Conservation (phyloP, 192 early-diverging fungal genomes). For the Coemansia sp. region DNA sequence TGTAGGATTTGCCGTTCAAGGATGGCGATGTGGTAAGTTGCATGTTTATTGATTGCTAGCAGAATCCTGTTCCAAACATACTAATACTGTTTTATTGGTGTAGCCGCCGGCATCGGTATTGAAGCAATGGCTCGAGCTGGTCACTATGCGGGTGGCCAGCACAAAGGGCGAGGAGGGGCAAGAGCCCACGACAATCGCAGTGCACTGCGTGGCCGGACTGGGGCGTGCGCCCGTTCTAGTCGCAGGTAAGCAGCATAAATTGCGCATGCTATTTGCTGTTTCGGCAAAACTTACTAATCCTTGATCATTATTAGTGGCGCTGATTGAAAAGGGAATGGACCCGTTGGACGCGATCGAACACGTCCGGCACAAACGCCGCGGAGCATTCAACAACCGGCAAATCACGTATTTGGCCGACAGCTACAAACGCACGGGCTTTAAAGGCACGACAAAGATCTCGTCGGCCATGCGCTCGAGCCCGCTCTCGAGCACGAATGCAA, state of each 20-base stretch:
- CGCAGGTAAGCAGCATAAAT: slow-evolving; percentile 42
- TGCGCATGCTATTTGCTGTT: not conserved
- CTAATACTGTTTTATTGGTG: not conserved
- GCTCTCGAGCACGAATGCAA: slow-evolving; percentile 7
- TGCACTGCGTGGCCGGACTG: slow-evolving; percentile 94
- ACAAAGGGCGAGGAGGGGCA: not conserved
- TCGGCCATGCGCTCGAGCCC: slow-evolving; percentile 32
- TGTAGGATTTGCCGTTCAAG: slow-evolving; percentile 78
- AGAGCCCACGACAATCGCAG: slow-evolving; percentile 69
- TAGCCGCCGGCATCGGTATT: slow-evolving; percentile 55
- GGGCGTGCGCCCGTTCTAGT: slow-evolving; percentile 93
- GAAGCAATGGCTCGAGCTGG: slow-evolving; percentile 65
- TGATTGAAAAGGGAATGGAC: slow-evolving; percentile 78
- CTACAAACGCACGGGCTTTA: slow-evolving; percentile 46
- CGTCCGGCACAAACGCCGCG: slow-evolving; percentile 71
- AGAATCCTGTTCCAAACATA: not conserved
- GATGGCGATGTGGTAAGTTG: slow-evolving; percentile 73
- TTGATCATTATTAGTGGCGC: slow-evolving; percentile 50
- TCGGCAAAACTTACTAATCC: not conserved
- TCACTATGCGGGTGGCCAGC: slow-evolving; percentile 56
- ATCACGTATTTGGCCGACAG: slow-evolving; percentile 62
- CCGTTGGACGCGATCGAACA: slow-evolving; percentile 73
- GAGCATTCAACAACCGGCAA: slow-evolving; percentile 79
- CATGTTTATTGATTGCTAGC: not conserved
- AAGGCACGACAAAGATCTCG: slow-evolving; percentile 25